phyloP scores from a whole-genome alignment of 805 yeast genomes.

The Candida taoyuanica region DNA sequence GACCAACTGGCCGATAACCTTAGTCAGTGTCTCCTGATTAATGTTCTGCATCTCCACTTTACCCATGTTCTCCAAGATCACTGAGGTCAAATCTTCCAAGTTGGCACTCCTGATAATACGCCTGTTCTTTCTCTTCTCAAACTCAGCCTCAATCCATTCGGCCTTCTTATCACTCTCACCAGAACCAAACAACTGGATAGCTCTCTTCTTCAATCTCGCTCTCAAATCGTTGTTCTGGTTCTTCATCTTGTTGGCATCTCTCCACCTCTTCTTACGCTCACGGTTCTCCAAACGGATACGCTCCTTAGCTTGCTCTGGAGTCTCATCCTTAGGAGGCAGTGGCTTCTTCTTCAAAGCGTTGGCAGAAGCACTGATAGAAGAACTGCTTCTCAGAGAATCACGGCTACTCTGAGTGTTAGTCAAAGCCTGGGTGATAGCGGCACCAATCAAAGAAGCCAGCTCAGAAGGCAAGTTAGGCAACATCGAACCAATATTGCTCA shows the following conservation, averaged over 20 bases:
- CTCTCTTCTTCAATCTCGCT: slow-evolving; percentile 71
- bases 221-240: slow-evolving; percentile 87
- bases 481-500: slow-evolving; percentile 21
- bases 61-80: slow-evolving; percentile 26
- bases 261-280: slow-evolving; percentile 77
- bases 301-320: slow-evolving; percentile 41
- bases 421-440: slow-evolving; percentile 25
- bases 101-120: slow-evolving; percentile 43
- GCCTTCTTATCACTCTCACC: slow-evolving; percentile 48
- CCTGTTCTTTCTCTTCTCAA: slow-evolving; percentile 57
- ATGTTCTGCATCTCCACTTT: slow-evolving; percentile 47
- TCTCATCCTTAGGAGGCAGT: slow-evolving; percentile 19
- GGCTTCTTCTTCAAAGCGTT: slow-evolving; percentile 15
- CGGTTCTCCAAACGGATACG: slow-evolving; percentile 63
- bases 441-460: slow-evolving; percentile 20
- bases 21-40: slow-evolving; percentile 28
- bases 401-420: slow-evolving; percentile 1
- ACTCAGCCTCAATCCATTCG: slow-evolving; percentile 75
- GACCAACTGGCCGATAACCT: slow-evolving; percentile 25
- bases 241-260: slow-evolving; percentile 71
- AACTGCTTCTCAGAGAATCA: no score
- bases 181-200: slow-evolving; percentile 60
- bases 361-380: no score
- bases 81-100: slow-evolving; percentile 25
- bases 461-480: slow-evolving; percentile 24